A percentile compares a stretch with the other conserved stretches of the same genome.
Conservation (phyloP, 768 basidiomycete species). For the Mycena galopus region DNA sequence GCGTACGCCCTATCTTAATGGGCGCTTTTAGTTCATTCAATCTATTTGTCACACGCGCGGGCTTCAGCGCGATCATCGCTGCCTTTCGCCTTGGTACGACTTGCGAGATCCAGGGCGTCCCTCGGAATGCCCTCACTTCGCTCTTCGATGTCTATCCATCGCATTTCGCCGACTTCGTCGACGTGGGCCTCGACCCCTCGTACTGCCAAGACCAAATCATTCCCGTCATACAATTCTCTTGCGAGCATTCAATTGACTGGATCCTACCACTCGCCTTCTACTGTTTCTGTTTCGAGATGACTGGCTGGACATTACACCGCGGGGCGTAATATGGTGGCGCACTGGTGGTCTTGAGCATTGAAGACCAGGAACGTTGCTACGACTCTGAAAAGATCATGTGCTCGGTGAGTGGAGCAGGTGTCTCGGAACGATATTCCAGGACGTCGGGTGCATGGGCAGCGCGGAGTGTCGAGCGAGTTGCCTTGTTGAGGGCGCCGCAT, state of each 20-base stretch:
- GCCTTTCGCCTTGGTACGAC: not conserved
- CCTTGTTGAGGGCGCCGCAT: not conserved
- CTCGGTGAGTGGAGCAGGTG: too few species aligned
- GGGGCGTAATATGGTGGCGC: slow-evolving; percentile 8
- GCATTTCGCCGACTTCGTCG: not conserved
- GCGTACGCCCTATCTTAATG: not conserved
- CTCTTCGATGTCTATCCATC: slow-evolving; percentile 9
- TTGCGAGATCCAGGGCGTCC: slow-evolving; percentile 1
- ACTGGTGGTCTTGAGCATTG: not conserved
- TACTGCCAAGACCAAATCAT: slow-evolving; percentile 12
- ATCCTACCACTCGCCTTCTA: slow-evolving; percentile 23
- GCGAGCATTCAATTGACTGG: slow-evolving; percentile 1
- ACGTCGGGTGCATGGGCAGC: slow-evolving; percentile 11
- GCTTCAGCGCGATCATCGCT: slow-evolving; percentile 14
- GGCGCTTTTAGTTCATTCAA: slow-evolving; percentile 3
- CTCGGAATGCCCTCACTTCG: slow-evolving; percentile 6
- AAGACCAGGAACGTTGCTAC: not conserved
- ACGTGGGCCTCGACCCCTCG: not conserved
- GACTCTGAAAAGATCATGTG: not conserved
- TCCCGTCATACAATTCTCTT: not conserved
- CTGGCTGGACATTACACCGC: not conserved
- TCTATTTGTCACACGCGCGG: not conserved
- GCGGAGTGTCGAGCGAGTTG: not conserved
- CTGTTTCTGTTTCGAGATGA: slow-evolving; percentile 10
- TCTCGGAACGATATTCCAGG: not conserved